Evolutionary conservation across 805 yeast genomes (phyloP), one percentile per base, ranked within the genome.

Genomic region (Nakazawaea peltata): DNA sequence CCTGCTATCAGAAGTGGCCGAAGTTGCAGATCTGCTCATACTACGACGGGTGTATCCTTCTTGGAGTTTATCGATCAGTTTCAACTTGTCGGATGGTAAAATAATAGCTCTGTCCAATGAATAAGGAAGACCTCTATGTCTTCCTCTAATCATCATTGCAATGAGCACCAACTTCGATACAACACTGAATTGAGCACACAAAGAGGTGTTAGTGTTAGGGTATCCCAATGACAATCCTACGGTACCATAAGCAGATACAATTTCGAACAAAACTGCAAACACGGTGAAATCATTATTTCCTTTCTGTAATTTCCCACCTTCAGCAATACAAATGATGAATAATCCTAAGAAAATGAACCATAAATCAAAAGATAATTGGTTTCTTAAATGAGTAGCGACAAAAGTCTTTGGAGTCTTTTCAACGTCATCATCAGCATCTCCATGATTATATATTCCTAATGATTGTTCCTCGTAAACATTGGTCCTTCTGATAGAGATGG

Each of bases 401-500:
- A 81, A 88, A 3, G 83, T 74, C 5, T 58, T 56, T 2, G 77
- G 69, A 3, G 67, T 61, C 30, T 61, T 64, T 4, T 49, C 46
- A 5, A 61, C 65, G 13, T 46, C 46, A n/a, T 49, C 57, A 3
- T 50, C 55, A 3, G 53, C 53, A 7, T 57, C 56, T n/a, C 61
- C 69, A 28, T 51, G 51, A 12, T 61, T 50, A 51, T 84, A 88
- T n/a, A 87, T 71, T n/a, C 98, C 98, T 38, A 92, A 61, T 0
- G 96, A 83, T 53, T 87, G 97, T 50, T 92, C 98, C 54, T 92
- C 99, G 60, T 92, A 92, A 37, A 92, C 99, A 54, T 92, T 92
- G 14, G 98, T 92, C 55, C 97, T 74, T 61, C 99, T 77, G 43
- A 92, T 87, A 26, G 96, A 85, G 44, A 92, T 92, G 22, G 99